These are phyloP conservation scores for Musa itinerans DNA, from an alignment of 176 grass and related monocot species.

Conservation along the genomic window DNA sequence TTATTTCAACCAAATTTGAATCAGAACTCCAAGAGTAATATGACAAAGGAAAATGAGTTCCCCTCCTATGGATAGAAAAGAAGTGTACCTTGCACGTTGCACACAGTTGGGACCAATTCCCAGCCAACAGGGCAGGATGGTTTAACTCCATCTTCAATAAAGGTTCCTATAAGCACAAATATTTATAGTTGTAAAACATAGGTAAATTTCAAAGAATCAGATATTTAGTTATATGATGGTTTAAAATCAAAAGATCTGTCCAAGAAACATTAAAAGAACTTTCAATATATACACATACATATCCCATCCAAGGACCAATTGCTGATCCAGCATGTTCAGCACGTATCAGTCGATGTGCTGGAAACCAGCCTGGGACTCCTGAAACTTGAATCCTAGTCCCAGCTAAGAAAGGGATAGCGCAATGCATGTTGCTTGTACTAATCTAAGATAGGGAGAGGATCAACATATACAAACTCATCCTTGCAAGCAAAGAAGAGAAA, in stretches of 20 bases:
- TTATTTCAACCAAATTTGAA: constrained; percentile 29
- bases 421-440: no score
- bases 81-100: constrained; percentile 88
- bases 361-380: no score
- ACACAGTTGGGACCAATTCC: constrained; percentile 95
- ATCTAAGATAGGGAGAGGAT: no score
- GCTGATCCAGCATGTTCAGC: no score
- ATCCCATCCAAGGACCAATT: no score
- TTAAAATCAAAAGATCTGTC: background rate
- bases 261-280: no score
- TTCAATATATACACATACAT: no score
- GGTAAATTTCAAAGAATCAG: background rate
- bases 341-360: no score
- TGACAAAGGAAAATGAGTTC: constrained; percentile 14
- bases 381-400: no score
- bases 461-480: no score
- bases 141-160: constrained; percentile 80
- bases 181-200: background rate
- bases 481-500: no score
- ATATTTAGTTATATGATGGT: background rate
- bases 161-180: constrained; percentile 68
- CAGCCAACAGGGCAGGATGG: constrained; percentile 68
- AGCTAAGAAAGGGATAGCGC: no score
- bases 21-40: constrained; percentile 21
- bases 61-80: background rate